Conservation (phyloP, 2,329 filamentous ascomycete species). For the Fusarium sp. region DNA sequence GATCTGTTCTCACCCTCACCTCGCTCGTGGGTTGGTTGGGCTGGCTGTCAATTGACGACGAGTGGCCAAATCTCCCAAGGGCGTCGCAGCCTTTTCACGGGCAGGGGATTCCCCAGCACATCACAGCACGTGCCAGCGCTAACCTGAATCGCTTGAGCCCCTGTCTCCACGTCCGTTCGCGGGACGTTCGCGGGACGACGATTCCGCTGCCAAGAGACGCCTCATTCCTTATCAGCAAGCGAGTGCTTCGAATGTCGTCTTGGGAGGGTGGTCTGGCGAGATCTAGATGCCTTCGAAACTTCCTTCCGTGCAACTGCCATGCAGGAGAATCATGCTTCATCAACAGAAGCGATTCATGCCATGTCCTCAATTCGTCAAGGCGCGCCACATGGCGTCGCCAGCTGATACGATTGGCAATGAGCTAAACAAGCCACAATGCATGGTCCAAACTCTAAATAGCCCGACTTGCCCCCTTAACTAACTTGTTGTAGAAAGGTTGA, state of each 20-base stretch:
- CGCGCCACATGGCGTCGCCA: not conserved
- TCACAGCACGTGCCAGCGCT: not conserved
- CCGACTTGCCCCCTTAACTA: not conserved
- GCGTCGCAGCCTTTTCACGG: not conserved
- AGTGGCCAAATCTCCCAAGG: not conserved
- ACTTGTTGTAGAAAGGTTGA: not conserved
- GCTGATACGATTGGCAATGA: not conserved
- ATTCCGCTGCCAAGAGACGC: not conserved
- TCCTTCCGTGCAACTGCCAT: not conserved
- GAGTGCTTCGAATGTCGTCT: not conserved
- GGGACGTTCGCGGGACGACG: not conserved
- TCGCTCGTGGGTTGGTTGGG: not conserved
- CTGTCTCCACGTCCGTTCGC: not conserved
- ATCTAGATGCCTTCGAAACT: not conserved
- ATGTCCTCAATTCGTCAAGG: constrained; percentile 18
- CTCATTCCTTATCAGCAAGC: not conserved
- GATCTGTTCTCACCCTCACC: not conserved
- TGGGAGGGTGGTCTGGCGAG: not conserved
- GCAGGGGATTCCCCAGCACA: not conserved
- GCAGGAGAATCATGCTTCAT: not conserved
- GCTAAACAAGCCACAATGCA: not conserved
- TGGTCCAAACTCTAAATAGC: not conserved
- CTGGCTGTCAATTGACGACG: not conserved
- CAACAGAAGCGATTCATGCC: not conserved
- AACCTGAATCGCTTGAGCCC: not conserved